Evolutionary conservation across 179 eudicot species (phyloP).

Genomic region (Silene noctiflora): DNA sequence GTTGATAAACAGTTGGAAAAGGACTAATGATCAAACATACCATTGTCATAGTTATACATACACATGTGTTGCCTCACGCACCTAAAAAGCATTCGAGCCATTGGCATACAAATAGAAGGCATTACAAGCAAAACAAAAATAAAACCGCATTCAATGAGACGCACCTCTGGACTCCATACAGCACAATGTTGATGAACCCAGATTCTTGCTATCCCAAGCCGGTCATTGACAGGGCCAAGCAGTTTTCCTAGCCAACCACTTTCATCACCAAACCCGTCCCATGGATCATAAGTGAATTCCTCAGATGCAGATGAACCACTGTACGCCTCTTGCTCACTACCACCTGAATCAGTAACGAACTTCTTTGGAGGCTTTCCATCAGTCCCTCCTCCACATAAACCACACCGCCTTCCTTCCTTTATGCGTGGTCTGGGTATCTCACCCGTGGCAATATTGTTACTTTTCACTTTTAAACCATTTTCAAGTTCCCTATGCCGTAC

Average conservation of each 20-base stretch:
- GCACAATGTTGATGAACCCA: conserved; percentile 99
- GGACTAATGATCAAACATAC: no score
- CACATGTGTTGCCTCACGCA: not conserved
- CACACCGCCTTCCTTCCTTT: conserved; percentile 83
- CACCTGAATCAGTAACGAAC: conserved; percentile 55
- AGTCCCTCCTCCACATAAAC: conserved; percentile 83
- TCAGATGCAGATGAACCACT: conserved; percentile 87
- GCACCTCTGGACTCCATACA: conserved; percentile 99
- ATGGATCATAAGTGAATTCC: conserved; percentile 69
- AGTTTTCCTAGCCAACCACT: conserved; percentile 94
- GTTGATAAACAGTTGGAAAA: not conserved
- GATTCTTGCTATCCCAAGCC: conserved; percentile 89
- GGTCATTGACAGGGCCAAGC: conserved; percentile 90
- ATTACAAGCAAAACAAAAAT: not conserved
- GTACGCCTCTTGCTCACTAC: conserved; percentile 80
- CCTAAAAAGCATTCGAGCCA: not conserved
- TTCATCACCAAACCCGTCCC: conserved; percentile 97
- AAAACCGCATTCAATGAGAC: conserved; percentile 22
- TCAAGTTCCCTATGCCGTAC: conserved; percentile 34
- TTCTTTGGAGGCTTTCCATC: conserved; percentile 93
- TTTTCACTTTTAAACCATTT: conserved; percentile 28
- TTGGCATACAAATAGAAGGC: conserved; percentile 10
- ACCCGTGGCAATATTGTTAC: conserved; percentile 23
- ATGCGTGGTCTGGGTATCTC: conserved; percentile 38
- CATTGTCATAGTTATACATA: not conserved